phyloP scores from a whole-genome alignment of 257 asterid genomes.

The Echites panduratus region DNA sequence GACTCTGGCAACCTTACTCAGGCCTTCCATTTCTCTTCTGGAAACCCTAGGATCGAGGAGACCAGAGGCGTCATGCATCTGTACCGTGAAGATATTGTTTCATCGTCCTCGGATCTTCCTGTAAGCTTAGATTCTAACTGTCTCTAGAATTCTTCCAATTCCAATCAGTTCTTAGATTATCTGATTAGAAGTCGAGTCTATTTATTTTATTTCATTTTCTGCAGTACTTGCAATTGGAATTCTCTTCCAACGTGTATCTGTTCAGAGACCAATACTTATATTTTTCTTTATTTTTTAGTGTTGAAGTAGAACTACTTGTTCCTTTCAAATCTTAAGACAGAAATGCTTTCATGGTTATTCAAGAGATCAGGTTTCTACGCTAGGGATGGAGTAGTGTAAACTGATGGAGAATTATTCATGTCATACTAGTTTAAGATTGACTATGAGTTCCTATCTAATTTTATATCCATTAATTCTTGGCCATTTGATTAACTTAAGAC shows the following conservation, averaged over 20 bases:
- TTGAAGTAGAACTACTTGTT: neutral
- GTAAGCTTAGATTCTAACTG: conserved; percentile 25
- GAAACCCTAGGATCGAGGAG: conserved; percentile 98
- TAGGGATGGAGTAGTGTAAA: neutral
- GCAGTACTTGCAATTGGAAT: neutral
- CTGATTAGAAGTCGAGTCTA: neutral
- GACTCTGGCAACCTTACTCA: conserved; percentile 27
- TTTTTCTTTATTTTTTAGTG: neutral
- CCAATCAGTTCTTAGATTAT: neutral
- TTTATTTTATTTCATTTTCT: neutral
- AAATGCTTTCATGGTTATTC: neutral
- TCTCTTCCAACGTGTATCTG: neutral
- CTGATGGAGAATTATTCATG: neutral
- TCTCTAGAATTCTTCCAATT: neutral
- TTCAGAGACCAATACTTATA: neutral
- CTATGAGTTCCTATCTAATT: neutral
- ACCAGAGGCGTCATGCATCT: conserved; percentile 87
- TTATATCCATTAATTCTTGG: too few relatives aligned
- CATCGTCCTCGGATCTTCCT: conserved; percentile 50
- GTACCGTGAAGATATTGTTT: conserved; percentile 38
- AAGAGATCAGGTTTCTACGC: neutral
- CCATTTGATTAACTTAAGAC: neutral
- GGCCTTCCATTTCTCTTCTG: conserved; percentile 71
- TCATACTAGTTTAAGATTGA: neutral
- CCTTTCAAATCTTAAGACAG: neutral